phyloP scores from a whole-genome alignment of 2,329 filamentous ascomycete species.

The Bipolaris gigantea region DNA sequence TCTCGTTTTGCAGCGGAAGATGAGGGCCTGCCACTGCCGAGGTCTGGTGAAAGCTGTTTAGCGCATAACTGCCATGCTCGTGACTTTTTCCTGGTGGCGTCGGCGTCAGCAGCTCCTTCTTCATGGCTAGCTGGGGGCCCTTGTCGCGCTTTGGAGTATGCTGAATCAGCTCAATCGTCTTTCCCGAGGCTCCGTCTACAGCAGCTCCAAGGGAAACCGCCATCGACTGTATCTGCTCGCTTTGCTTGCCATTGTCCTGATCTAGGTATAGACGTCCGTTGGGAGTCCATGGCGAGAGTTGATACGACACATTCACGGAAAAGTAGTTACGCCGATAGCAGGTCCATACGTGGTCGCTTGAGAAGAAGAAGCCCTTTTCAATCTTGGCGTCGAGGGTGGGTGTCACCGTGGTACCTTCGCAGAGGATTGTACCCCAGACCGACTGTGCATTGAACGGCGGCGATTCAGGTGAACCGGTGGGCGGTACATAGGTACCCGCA shows the following conservation, averaged over 20 bases:
- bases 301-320: conserved; percentile 78
- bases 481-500: conserved; percentile 21
- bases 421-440: conserved; percentile 63
- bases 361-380: conserved; percentile 84
- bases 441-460: conserved; percentile 53
- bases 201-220: conserved; percentile 84
- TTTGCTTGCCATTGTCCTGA: conserved; percentile 46
- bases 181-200: conserved; percentile 73
- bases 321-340: conserved; percentile 94
- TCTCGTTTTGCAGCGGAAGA: conserved; percentile 48
- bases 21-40: conserved; percentile 42
- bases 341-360: conserved; percentile 79
- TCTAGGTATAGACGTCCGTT: conserved; percentile 62
- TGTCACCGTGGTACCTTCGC: conserved; percentile 62
- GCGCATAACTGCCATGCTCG: conserved; percentile 44
- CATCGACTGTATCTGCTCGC: conserved; percentile 69
- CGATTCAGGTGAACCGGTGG: conserved; percentile 30
- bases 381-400: conserved; percentile 78
- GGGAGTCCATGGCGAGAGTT: conserved; percentile 64
- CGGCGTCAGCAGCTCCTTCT: conserved; percentile 70
- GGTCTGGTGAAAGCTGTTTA: conserved; percentile 45
- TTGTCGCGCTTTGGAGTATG: conserved; percentile 92
- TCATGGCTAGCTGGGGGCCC: conserved; percentile 73
- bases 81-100: conserved; percentile 58
- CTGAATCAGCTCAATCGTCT: conserved; percentile 81